Conservation (phyloP, 495 filamentous ascomycete genomes). For the Evernia prunastri region DNA sequence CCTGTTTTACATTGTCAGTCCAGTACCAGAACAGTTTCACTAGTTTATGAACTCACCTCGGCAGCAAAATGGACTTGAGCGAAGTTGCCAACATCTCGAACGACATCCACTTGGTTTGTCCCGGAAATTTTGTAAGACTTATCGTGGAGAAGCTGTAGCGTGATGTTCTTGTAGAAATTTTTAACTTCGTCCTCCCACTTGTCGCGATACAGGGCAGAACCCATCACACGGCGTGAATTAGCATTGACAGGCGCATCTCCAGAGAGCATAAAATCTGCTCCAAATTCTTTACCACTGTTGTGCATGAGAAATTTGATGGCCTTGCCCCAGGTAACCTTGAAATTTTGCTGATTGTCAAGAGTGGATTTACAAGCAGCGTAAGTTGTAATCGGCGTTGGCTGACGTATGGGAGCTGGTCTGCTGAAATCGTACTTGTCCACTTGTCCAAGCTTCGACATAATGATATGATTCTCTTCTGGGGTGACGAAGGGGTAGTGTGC, state of each 20-base stretch:
- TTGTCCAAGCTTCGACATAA: slow-evolving; percentile 41
- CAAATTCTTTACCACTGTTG: slow-evolving; percentile 36
- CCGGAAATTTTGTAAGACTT: slow-evolving; percentile 47
- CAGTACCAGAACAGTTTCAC: background rate
- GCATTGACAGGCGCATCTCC: slow-evolving; percentile 45
- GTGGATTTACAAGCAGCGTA: slow-evolving; percentile 45
- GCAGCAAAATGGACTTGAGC: slow-evolving; percentile 54
- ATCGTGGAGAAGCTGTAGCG: slow-evolving; percentile 43
- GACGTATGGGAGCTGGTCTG: slow-evolving; percentile 33
- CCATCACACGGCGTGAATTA: slow-evolving; percentile 43
- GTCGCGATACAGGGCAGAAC: slow-evolving; percentile 41
- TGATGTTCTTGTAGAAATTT: slow-evolving; percentile 48
- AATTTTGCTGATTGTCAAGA: slow-evolving; percentile 44
- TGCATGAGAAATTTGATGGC: slow-evolving; percentile 47
- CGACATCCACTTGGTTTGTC: slow-evolving; percentile 55
- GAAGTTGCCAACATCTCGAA: slow-evolving; percentile 56
- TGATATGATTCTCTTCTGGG: slow-evolving; percentile 48
- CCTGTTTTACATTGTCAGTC: slow-evolving; percentile 1
- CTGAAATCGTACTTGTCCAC: slow-evolving; percentile 48
- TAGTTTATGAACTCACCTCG: slow-evolving; percentile 26
- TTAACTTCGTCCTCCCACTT: slow-evolving; percentile 48
- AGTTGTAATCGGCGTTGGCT: slow-evolving; percentile 39
- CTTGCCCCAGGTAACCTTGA: slow-evolving; percentile 51
- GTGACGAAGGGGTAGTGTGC: slow-evolving; percentile 55
- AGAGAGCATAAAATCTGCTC: slow-evolving; percentile 49